phyloP scores from a whole-genome alignment of 169 alveolate species.

The Eimeria maxima region DNA sequence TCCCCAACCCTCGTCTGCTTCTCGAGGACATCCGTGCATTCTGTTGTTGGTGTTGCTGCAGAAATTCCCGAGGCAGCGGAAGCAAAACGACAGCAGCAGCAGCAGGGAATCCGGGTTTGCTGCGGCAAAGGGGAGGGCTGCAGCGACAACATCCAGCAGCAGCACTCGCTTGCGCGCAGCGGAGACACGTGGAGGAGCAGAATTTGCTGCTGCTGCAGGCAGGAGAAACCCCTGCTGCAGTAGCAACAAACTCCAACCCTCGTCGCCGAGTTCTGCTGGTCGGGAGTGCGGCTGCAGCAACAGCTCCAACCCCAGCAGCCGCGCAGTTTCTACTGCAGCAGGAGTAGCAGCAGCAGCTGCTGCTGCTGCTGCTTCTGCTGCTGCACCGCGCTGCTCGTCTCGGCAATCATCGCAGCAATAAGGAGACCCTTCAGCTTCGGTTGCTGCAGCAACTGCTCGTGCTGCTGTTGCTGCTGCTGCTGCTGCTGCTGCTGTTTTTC shows the following conservation, averaged over 20 bases:
- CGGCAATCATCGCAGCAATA: conserved; percentile 12
- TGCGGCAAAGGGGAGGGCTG: conserved; percentile 57
- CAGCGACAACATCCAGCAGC: conserved; percentile 37
- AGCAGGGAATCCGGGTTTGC: conserved; percentile 38
- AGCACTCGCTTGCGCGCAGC: conserved; percentile 53
- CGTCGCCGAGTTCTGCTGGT: conserved; percentile 29
- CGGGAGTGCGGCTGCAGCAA: conserved; percentile 32
- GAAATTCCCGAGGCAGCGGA: conserved; percentile 12
- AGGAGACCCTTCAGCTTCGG: neutral
- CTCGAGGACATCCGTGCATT: no score
- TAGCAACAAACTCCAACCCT: conserved; percentile 62
- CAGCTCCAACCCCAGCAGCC: neutral
- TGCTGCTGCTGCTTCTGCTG: conserved; percentile 29
- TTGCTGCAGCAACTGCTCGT: conserved; percentile 37
- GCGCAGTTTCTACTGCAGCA: conserved; percentile 3
- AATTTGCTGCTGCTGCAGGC: neutral
- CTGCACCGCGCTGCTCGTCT: conserved; percentile 16
- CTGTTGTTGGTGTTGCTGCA: neutral
- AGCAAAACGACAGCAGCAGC: conserved; percentile 66
- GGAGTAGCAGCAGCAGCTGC: conserved; percentile 56
- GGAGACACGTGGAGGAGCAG: neutral
- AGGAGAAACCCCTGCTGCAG: conserved; percentile 8
- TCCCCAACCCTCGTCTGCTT: conserved; percentile 23
- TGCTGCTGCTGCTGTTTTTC: conserved; percentile 12
- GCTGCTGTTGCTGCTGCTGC: neutral